Conservation (phyloP, 768 basidiomycete genomes). For the Pisolithus marmoratus region DNA sequence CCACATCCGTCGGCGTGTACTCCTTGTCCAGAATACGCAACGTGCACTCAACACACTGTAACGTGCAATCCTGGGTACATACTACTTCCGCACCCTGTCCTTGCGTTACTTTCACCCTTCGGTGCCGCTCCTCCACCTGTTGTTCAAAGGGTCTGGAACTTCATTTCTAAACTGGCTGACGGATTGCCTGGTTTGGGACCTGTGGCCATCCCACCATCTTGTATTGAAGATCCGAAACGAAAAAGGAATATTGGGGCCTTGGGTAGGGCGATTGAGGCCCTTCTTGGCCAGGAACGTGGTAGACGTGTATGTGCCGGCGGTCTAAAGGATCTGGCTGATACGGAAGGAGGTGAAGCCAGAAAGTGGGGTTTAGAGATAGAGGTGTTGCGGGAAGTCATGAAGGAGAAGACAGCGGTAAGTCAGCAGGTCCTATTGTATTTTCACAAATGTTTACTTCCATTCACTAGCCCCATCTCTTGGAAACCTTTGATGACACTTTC, state of each 20-base stretch:
- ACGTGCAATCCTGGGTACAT: conserved; percentile 66
- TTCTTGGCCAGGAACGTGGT: conserved; percentile 60
- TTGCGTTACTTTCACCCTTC: conserved; percentile 40
- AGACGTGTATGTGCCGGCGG: conserved; percentile 58
- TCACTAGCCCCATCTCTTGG: conserved; percentile 48
- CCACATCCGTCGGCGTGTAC: conserved; percentile 61
- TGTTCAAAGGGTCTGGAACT: conserved; percentile 39
- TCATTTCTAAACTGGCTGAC: conserved; percentile 44
- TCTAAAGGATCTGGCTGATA: conserved; percentile 29
- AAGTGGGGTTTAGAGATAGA: conserved; percentile 70
- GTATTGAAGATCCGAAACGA: conserved; percentile 71
- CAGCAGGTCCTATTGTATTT: conserved; percentile 5
- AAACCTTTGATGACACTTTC: conserved; percentile 66
- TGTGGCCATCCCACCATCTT: conserved; percentile 69
- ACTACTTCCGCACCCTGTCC: conserved; percentile 54
- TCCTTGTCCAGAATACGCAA: conserved; percentile 65
- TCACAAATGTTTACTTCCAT: conserved; percentile 14
- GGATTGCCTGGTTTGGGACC: conserved; percentile 76
- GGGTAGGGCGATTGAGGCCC: conserved; percentile 64
- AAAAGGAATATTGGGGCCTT: conserved; percentile 68
- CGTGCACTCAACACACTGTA: conserved; percentile 51
- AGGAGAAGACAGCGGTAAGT: conserved; percentile 50
- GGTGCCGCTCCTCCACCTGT: conserved; percentile 33
- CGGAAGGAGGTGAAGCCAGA: conserved; percentile 64
- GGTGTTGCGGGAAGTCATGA: conserved; percentile 51